phyloP scores from a whole-genome alignment of 768 basidiomycete species.

The Agaricus subrufescens region DNA sequence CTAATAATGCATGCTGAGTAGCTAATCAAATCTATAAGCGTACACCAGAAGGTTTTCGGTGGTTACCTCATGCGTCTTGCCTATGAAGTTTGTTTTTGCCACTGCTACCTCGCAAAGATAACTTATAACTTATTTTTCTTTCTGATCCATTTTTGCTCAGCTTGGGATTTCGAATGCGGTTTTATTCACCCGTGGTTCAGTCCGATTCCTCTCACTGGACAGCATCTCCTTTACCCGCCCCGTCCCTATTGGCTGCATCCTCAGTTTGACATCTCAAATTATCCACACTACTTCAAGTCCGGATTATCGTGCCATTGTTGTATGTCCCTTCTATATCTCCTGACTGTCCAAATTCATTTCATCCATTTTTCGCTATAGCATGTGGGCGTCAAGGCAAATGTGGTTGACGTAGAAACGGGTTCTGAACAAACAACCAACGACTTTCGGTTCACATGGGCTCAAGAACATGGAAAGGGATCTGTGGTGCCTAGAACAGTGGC shows the following conservation, averaged over 20 bases:
- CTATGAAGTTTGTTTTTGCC: constrained; percentile 48
- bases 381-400: constrained; percentile 66
- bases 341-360: not conserved
- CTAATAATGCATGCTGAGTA: not conserved
- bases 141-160: constrained; percentile 23
- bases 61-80: constrained; percentile 66
- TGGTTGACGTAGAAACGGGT: constrained; percentile 65
- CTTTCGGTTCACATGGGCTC: constrained; percentile 71
- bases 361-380: constrained; percentile 39
- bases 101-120: not conserved
- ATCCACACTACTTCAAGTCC: constrained; percentile 52
- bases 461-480: constrained; percentile 29
- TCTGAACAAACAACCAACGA: constrained; percentile 66
- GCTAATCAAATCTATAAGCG: constrained; percentile 29
- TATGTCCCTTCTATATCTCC: constrained; percentile 28
- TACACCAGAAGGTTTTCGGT: constrained; percentile 83
- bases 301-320: constrained; percentile 52
- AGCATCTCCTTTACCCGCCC: constrained; percentile 76
- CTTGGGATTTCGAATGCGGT: constrained; percentile 71
- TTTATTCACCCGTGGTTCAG: constrained; percentile 60
- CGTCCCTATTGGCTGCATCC: constrained; percentile 80
- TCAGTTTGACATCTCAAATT: constrained; percentile 67
- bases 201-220: constrained; percentile 75
- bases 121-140: not conserved
- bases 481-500: constrained; percentile 44